Conservation (phyloP, 371 early-diverging fungal genomes). For the Lichtheimia corymbifera region DNA sequence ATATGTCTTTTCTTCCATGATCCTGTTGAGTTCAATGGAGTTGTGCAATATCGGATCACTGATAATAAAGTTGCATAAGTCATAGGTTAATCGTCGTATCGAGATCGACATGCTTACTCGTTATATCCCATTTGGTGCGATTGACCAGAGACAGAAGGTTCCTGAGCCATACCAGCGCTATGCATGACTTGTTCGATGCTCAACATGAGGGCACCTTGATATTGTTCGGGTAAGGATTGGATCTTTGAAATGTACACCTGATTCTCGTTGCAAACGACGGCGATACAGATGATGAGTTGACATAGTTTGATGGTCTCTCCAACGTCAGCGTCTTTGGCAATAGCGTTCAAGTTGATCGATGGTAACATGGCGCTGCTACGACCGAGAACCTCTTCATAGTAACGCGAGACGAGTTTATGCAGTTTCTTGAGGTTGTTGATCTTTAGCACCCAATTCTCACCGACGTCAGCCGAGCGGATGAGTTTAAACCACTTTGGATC, state of each 20-base stretch:
- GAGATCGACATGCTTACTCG: background rate
- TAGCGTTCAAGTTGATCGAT: constrained; percentile 73
- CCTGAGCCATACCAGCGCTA: background rate
- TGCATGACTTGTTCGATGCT: constrained; percentile 71
- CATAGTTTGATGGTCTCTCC: constrained; percentile 79
- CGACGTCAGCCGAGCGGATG: constrained; percentile 71
- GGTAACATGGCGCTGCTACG: constrained; percentile 49
- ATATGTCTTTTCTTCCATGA: constrained; percentile 55
- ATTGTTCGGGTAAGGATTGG: constrained; percentile 64
- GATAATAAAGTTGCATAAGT: background rate
- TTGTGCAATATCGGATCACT: constrained; percentile 15
- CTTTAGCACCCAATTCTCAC: constrained; percentile 92
- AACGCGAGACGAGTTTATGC: constrained; percentile 77
- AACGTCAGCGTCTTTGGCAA: constrained; percentile 78
- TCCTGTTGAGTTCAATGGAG: constrained; percentile 18
- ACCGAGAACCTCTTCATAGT: constrained; percentile 84
- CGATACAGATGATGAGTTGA: constrained; percentile 77
- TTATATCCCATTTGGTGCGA: background rate
- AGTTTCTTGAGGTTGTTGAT: constrained; percentile 90
- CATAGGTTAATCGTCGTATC: background rate
- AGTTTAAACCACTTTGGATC: constrained; percentile 89
- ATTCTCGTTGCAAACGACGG: constrained; percentile 83
- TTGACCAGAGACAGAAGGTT: background rate
- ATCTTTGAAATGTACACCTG: constrained; percentile 80
- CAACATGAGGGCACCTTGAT: constrained; percentile 86